These are phyloP conservation scores for Golubevia sp. DNA, from an alignment of 1,284 basidiomycete genomes.

Conservation along the genomic window DNA sequence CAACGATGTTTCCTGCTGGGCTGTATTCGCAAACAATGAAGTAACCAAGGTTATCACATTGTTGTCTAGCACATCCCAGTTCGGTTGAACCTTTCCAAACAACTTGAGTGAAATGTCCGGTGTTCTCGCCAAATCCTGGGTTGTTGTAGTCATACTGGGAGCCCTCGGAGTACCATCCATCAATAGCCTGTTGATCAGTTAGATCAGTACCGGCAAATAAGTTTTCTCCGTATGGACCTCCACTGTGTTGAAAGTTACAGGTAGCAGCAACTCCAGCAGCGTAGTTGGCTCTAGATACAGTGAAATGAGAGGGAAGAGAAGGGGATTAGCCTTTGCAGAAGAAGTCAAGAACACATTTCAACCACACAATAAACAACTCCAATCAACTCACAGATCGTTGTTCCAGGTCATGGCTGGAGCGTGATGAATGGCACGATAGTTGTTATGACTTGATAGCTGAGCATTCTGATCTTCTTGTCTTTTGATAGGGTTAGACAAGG, in stretches of 20 bases:
- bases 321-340: not conserved
- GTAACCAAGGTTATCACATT: not conserved
- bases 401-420: not conserved
- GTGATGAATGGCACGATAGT: not conserved
- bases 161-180: constrained; percentile 30
- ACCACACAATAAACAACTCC: not conserved
- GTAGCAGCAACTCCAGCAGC: constrained; percentile 4
- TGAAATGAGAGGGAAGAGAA: not conserved
- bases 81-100: constrained; percentile 19
- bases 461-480: not conserved
- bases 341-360: not conserved
- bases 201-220: constrained; percentile 14
- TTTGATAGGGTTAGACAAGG: not conserved
- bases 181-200: constrained; percentile 13
- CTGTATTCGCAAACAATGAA: constrained; percentile 16
- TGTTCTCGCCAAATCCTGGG: constrained; percentile 18
- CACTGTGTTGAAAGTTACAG: constrained; percentile 28
- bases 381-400: not conserved
- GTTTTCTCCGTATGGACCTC: constrained; percentile 35
- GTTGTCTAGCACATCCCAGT: not conserved
- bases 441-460: not conserved
- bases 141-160: constrained; percentile 20
- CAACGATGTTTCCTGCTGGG: constrained; percentile 25
- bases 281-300: not conserved
- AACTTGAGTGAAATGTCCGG: constrained; percentile 40